Base-by-base conservation (phyloP, 1,284 basidiomycete species). In the Blastosporella zonata region DNA sequence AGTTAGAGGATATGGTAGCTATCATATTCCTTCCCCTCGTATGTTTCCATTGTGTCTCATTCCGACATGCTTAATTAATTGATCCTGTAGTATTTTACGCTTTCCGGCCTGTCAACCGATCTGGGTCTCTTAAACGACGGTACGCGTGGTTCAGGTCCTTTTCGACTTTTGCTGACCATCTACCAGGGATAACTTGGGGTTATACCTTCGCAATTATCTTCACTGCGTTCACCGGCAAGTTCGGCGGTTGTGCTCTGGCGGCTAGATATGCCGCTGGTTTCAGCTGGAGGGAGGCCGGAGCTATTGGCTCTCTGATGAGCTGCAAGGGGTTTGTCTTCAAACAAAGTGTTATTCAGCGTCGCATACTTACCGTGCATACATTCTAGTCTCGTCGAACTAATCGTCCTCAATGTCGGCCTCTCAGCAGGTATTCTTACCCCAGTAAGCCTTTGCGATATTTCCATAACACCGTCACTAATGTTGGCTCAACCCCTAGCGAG, bases 361-460 rank as follows among this genome's bases (percentile, higher is more conserved):
- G 27, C 0, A 10, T 20, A 7, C 33, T 39, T 15, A 17, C 47
- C 36, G 7, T 49, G 7, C n/a, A n/a, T n/a, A 37, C 27, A 12
- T 18, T 18, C 12, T 42, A 89, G 88, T 54, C 74, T 93, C 8
- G 90, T 93, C 4, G 91, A 94, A 63, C 77, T 97, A 44, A 97
- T 98, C 59, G 95, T 97, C 8, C 83, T 98, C 59, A 98, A 99
- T 62, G 90, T 98, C 57, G 96, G 95, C 33, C 74, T 95, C 6
- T 70, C 76, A 6, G 94, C 94, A 0, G 77, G 79, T 0, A 95
- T 98, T 57, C 76, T 99, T 45, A 83, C 89, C 28, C 75, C 66
- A 49, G 75, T 75, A 58, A 20, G 65, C 57, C 3, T 43, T 43
- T 22, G 38, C 22, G 2, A 46, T 50, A 23, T 55, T 48, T 31